Base-by-base conservation (phyloP, 2,329 filamentous ascomycete species). In the Albifimbria verrucaria region DNA sequence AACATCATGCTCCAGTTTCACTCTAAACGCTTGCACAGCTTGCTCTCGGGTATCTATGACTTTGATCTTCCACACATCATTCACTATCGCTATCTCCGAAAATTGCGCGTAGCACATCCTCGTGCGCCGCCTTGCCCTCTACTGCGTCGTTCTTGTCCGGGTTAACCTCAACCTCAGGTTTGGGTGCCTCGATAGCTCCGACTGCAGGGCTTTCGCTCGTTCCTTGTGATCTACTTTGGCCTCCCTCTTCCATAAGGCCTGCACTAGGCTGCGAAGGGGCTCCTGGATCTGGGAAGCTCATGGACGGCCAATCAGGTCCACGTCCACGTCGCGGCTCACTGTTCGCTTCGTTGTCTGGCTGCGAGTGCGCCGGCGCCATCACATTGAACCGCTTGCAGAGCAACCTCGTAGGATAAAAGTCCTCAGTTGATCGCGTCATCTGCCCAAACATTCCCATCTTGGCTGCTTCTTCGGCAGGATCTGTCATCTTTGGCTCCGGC, bases 341-440 rank as follows among this genome's bases (percentile, higher is more conserved):
- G 52, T 67, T 75, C 0, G 77, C 69, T 11, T 68, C 62, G 22
- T 61, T 28, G 42, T 86, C 80, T 28, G 77, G 72, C 61, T 82
- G 80, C 26, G 88, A 84, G 67, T 91, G 82, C 10, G 81, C 78
- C 0, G 92, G 91, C 9, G 88, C 83, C 55, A 80, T 85, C n/a
- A 97, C 88, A 61, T 92, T 92, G 72, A 99, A 96, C 9, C 94
- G 81, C 68, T 97, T 99, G 73, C 93, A 97, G n/a, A 97, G 72
- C 41, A 99, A 72, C 51, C 92, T 79, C 1, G 88, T 87, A 1
- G 94, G 94, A 61, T 86, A 87, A 69, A 96, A 97, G 4, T 86
- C 81, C 7, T 82, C 69, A 0, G 79, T 77, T 21, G 79, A 84
- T 56, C 94, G 80, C 3, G 94, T 99, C 83, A 97, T 81, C 15